Percentiles rank a stretch among this genome's conserved stretches.
phyloP scores from a whole-genome alignment of 768 basidiomycete species.

The Kwoniella dendrophila region DNA sequence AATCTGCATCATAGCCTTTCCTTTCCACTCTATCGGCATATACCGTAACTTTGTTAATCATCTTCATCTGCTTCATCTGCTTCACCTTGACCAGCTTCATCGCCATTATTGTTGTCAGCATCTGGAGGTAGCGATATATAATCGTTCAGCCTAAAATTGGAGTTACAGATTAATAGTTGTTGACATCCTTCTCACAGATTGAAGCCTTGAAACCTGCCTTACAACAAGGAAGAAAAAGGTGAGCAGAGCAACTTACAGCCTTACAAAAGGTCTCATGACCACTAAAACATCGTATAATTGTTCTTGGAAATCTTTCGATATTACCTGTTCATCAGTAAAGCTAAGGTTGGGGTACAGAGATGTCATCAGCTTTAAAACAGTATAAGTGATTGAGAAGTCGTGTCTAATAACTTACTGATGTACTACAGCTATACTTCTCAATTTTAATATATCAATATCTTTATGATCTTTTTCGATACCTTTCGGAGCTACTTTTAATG shows the following conservation, averaged over 20 bases:
- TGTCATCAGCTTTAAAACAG: background rate
- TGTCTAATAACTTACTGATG: constrained; percentile 60
- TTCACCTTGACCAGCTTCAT: constrained; percentile 15
- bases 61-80: constrained; percentile 24
- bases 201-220: constrained; percentile 62
- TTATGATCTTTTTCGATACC: constrained; percentile 80
- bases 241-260: constrained; percentile 51
- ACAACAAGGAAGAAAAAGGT: constrained; percentile 54
- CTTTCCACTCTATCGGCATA: background rate
- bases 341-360: constrained; percentile 54
- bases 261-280: constrained; percentile 74
- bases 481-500: constrained; percentile 88
- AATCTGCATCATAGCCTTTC: background rate
- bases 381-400: background rate
- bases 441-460: constrained; percentile 89
- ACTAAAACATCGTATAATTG: constrained; percentile 63
- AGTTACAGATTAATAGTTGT: no score
- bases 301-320: constrained; percentile 68
- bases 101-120: constrained; percentile 6
- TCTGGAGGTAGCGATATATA: constrained; percentile 31
- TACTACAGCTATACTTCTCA: constrained; percentile 72
- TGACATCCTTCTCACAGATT: no score
- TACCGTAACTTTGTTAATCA: background rate
- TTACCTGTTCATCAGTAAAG: constrained; percentile 74
- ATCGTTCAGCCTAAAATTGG: constrained; percentile 36